phyloP scores from a whole-genome alignment of 768 basidiomycete genomes.

The Clitopilus hobsonii region DNA sequence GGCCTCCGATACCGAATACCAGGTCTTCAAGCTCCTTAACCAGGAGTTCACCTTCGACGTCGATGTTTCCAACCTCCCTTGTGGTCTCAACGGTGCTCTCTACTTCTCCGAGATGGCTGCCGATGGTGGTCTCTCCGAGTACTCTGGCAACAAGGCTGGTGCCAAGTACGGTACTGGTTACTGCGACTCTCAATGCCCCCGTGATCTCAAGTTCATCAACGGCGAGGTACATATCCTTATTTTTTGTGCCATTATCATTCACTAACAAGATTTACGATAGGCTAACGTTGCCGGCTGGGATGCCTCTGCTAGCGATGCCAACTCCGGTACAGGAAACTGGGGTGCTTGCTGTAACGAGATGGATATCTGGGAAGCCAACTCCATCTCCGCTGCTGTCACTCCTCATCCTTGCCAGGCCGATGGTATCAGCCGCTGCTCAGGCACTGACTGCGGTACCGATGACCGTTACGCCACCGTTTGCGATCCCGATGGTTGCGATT shows the following conservation, averaged over 20 bases:
- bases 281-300: constrained; percentile 44
- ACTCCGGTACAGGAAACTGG: constrained; percentile 39
- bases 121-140: constrained; percentile 46
- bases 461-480: constrained; percentile 40
- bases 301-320: constrained; percentile 28
- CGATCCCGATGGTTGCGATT: constrained; percentile 56
- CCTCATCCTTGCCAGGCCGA: constrained; percentile 43
- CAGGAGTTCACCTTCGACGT: constrained; percentile 61
- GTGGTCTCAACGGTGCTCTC: constrained; percentile 57
- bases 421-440: constrained; percentile 38
- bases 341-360: constrained; percentile 58
- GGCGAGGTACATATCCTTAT: constrained; percentile 30
- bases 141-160: constrained; percentile 50
- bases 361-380: constrained; percentile 60
- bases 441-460: constrained; percentile 31
- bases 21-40: constrained; percentile 42
- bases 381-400: constrained; percentile 44
- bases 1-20: constrained; percentile 38
- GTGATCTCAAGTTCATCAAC: constrained; percentile 57
- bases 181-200: constrained; percentile 47
- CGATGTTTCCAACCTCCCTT: constrained; percentile 52
- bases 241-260: background rate
- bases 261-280: constrained; percentile 17
- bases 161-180: constrained; percentile 36
- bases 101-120: constrained; percentile 55